Conservation (phyloP, 2,329 filamentous ascomycete species). For the Aspergillus oerlinghausenensis region DNA sequence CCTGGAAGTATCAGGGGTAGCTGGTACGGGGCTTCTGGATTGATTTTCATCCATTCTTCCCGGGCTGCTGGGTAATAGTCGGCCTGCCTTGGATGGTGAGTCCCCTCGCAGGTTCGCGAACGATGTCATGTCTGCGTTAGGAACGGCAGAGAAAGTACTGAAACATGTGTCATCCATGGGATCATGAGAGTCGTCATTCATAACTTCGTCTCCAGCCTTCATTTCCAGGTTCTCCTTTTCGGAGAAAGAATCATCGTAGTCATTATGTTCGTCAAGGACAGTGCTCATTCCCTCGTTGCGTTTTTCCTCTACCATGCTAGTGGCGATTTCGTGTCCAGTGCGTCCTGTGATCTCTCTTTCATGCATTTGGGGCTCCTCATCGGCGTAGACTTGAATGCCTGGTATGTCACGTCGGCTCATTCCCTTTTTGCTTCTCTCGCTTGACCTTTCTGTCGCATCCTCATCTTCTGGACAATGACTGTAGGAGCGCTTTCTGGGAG, state of each 20-base stretch:
- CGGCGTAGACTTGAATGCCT: constrained; percentile 23
- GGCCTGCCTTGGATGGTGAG: constrained; percentile 51
- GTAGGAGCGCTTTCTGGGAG: constrained; percentile 20
- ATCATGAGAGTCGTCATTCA: constrained; percentile 30
- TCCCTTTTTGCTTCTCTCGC: constrained; percentile 26
- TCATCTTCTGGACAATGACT: constrained; percentile 15
- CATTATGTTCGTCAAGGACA: constrained; percentile 26
- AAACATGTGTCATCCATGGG: constrained; percentile 51
- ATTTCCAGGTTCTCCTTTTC: constrained; percentile 20
- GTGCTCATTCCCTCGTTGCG: constrained; percentile 42
- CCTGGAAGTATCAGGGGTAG: constrained; percentile 48
- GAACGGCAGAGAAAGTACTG: constrained; percentile 84
- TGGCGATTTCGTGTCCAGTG: constrained; percentile 21
- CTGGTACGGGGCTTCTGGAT: constrained; percentile 16
- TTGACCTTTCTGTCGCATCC: constrained; percentile 3
- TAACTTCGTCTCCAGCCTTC: constrained; percentile 22
- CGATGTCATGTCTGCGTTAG: constrained; percentile 69
- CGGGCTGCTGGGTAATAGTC: constrained; percentile 41
- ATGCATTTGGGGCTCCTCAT: constrained; percentile 22
- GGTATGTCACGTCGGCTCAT: constrained; percentile 17
- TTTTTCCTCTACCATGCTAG: constrained; percentile 35
- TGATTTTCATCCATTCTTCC: constrained; percentile 16
- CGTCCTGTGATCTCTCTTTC: constrained; percentile 13
- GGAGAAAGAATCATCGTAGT: constrained; percentile 13
- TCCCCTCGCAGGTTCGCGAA: constrained; percentile 67